Evolutionary conservation across 768 basidiomycete species (phyloP), one percentile per base, ranked within the genome.

Genomic region (Rhizopogon salebrosus): DNA sequence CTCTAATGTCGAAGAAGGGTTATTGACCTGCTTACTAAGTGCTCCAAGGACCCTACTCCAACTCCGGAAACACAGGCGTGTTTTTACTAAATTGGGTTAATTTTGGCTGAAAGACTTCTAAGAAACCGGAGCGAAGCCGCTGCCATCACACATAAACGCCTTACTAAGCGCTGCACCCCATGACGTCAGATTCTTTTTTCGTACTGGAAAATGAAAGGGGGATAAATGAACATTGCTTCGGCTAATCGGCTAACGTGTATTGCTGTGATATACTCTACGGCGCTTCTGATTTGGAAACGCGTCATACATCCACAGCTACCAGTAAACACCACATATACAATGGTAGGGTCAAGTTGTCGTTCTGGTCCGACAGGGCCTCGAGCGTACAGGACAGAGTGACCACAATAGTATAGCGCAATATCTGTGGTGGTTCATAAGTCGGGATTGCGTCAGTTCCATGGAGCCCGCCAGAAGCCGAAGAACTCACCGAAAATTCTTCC

Each of bases 341-440:
- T n/a, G 97, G 95, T 56, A 99, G 75, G 38, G 91, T 92, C 59
- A 99, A 76, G 70, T 99, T 99, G 71, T 99, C 97, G 70, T 98
- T 98, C 72, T 99, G 97, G 64, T 87, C 87, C 18, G 92, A 92
- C 52, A 94, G 70, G 14, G 93, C 97, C 71, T 99, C 97, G 58
- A 98, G 76, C 39, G 91, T 66, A 3, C 84, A 83, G 4, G 89
- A 77, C 38, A 89, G 64, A n/a, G 70, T 67, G 26, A 85, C 77
- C 27, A 87, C 84, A 41, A 77, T 59, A 13, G 76, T 67, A 67
- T 95, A 98, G 23, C 84, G 77, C 41, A 72, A 57, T 41, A 79
- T 79, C 93, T 95, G 69, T 53, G 54, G 57, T 49, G n/a, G 53
- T 53, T 42, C n/a, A 29, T n/a, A n/a, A 36, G 31, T 31, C 31